phyloP scores from a whole-genome alignment of 805 yeast genomes.

The Lipomyces anomalus region DNA sequence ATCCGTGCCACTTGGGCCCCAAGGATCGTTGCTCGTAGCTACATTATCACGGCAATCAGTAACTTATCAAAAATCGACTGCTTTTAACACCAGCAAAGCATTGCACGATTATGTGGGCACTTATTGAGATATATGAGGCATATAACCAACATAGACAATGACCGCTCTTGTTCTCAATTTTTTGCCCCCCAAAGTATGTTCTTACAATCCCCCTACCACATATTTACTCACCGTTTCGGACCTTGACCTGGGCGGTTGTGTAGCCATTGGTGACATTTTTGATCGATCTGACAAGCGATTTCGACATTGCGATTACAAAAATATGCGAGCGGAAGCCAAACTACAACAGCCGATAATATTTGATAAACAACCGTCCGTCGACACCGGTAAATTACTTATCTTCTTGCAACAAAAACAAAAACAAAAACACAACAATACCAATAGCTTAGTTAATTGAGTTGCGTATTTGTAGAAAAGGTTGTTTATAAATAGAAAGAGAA shows the following conservation, averaged over 20 bases:
- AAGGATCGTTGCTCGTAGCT: conserved; percentile 82
- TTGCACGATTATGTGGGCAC: background rate
- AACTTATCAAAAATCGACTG: conserved; percentile 1
- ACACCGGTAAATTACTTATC: too few relatives aligned
- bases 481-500: too few relatives aligned
- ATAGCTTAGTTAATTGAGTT: too few relatives aligned
- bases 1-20: conserved; percentile 73
- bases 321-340: too few relatives aligned
- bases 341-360: too few relatives aligned
- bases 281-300: conserved; percentile 19
- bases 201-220: background rate
- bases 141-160: background rate
- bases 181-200: background rate
- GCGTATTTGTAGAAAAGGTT: too few relatives aligned
- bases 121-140: background rate
- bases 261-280: conserved; percentile 90
- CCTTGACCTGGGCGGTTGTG: conserved; percentile 75
- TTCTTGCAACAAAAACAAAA: too few relatives aligned
- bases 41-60: background rate
- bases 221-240: conserved; percentile 50
- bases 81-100: background rate
- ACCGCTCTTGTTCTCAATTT: background rate
- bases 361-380: too few relatives aligned
- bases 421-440: too few relatives aligned
- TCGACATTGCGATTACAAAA: conserved; percentile 4